Conservation (phyloP, 495 filamentous ascomycete genomes). For the Neurospora sp. region DNA sequence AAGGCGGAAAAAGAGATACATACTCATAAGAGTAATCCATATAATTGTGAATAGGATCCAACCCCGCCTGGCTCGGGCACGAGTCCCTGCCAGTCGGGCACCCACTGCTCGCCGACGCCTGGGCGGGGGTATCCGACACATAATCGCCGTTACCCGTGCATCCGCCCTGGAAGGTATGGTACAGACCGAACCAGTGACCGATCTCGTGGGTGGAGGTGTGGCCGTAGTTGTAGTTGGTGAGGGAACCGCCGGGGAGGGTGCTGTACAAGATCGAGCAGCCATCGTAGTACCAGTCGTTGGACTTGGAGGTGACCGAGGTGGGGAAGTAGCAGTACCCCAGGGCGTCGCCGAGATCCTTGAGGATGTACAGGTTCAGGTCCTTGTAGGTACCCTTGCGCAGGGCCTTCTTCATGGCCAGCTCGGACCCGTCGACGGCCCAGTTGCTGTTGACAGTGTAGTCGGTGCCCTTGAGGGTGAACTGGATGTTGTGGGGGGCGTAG, state of each 20-base stretch:
- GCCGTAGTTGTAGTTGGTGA: slow-evolving; percentile 46
- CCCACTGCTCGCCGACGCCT: slow-evolving; percentile 43
- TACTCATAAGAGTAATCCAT: slow-evolving; percentile 56
- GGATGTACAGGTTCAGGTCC: slow-evolving; percentile 57
- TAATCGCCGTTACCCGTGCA: slow-evolving; percentile 46
- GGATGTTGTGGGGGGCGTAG: slow-evolving; percentile 42
- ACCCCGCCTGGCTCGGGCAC: slow-evolving; percentile 37
- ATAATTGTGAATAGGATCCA: slow-evolving; percentile 54
- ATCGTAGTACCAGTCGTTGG: slow-evolving; percentile 36
- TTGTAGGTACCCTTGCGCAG: slow-evolving; percentile 52
- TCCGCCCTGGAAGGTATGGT: slow-evolving; percentile 57
- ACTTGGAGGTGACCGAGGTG: slow-evolving; percentile 20
- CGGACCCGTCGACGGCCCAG: slow-evolving; percentile 42
- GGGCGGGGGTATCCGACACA: slow-evolving; percentile 49
- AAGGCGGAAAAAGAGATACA: slow-evolving; percentile 11
- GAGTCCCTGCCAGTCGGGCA: slow-evolving; percentile 47
- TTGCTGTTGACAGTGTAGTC: slow-evolving; percentile 46
- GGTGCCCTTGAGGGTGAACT: slow-evolving; percentile 42
- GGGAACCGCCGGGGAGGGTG: slow-evolving; percentile 44
- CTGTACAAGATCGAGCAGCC: slow-evolving; percentile 49
- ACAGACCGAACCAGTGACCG: slow-evolving; percentile 57
- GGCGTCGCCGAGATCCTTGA: slow-evolving; percentile 36
- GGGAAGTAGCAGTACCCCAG: slow-evolving; percentile 52
- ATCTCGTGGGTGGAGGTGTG: slow-evolving; percentile 54
- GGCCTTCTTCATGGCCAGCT: slow-evolving; percentile 46